Base-by-base conservation (phyloP, 805 yeast genomes). In the Tanozyma kutaoensis region DNA sequence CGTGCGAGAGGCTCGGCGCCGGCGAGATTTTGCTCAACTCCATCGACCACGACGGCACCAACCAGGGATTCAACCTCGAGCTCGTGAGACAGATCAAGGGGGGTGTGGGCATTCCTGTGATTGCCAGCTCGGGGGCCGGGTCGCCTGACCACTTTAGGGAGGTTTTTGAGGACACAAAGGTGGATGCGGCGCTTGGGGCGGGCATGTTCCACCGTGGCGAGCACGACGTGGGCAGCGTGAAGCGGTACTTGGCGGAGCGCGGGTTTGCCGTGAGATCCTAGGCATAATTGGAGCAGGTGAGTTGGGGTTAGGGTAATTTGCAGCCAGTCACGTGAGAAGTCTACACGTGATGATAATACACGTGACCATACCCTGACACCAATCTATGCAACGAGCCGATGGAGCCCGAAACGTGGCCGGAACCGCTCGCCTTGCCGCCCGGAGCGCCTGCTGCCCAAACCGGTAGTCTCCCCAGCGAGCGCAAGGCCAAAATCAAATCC, bases 91-190 rank as follows among this genome's bases (percentile, higher is more conserved):
- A 78, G 41, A 74, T 84, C 32, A 91, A 91, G 42, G 41, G 58
- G 2, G 74, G 79, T 1, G 93, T 84, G 5, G 57, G 60, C 1
- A 78, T 93, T 25, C 99, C 99, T 0, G 96, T 91, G 2, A 91
- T 91, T 50, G 97, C 98, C 1, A 85, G 96, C 5, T 77, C 93
- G 35, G 99, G 99, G 29, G 99, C 99, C 5, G 99, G 99, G 27
- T 70, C 59, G 14, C 98, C 99, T 2, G 67, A 62, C 26, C 97
- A 91, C 55, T 91, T 91, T 48, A 72, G 71, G 36, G 84, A 91
- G 37, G 99, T 82, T 2, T 91, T 91, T 45, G 63, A 60, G 24
- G 62, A 76, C 24, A 85, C 96, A 11, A 62, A 68, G 5, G 77
- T 91, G 1, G 98, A 91, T 55, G 99, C 99, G 23, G 97, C 98